A percentile compares a stretch with the other conserved stretches of the same genome.
phyloP scores from a whole-genome alignment of 2,329 filamentous ascomycete species.

The Cladosporium halotolerans region DNA sequence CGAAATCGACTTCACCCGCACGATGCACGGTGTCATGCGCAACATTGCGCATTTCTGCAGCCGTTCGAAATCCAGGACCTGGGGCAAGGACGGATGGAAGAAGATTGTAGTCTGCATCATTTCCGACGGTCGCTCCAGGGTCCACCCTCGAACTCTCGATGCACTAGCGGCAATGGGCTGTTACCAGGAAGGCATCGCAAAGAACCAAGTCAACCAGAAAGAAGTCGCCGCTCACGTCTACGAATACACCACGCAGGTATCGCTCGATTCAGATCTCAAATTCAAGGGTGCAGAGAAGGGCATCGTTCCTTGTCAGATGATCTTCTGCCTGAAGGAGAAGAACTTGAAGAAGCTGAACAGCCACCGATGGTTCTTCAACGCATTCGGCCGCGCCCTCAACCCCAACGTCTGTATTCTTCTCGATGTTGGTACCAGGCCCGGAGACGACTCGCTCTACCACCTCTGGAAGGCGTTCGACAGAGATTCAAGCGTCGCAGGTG shows the following conservation, averaged over 20 bases:
- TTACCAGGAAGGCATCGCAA: constrained; percentile 96
- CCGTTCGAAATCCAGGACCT: constrained; percentile 83
- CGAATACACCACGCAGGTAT: constrained; percentile 98
- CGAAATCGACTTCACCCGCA: constrained; percentile 91
- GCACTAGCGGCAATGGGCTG: constrained; percentile 94
- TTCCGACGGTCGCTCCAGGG: constrained; percentile 86
- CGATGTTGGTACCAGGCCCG: constrained; percentile 91
- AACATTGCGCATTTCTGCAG: constrained; percentile 97
- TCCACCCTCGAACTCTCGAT: constrained; percentile 88
- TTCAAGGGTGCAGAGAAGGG: constrained; percentile 99
- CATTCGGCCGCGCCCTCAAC: constrained; percentile 84
- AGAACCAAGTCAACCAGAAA: constrained; percentile 94
- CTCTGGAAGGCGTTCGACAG: constrained; percentile 98
- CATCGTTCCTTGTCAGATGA: constrained; percentile 95
- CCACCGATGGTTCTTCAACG: constrained; percentile 99
- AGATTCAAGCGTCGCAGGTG: constrained; percentile 93
- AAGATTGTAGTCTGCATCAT: constrained; percentile 98
- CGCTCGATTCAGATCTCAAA: constrained; percentile 87
- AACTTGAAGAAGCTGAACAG: constrained; percentile 98
- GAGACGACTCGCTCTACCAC: constrained; percentile 86
- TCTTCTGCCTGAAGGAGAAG: constrained; percentile 97
- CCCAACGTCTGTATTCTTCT: constrained; percentile 96
- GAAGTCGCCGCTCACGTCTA: constrained; percentile 96
- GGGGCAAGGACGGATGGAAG: constrained; percentile 96
- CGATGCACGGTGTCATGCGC: constrained; percentile 98